Evolutionary conservation across 2,329 filamentous ascomycete species (phyloP), one percentile per base, ranked within the genome.

Genomic region (Tolypocladium cylindrosporum): DNA sequence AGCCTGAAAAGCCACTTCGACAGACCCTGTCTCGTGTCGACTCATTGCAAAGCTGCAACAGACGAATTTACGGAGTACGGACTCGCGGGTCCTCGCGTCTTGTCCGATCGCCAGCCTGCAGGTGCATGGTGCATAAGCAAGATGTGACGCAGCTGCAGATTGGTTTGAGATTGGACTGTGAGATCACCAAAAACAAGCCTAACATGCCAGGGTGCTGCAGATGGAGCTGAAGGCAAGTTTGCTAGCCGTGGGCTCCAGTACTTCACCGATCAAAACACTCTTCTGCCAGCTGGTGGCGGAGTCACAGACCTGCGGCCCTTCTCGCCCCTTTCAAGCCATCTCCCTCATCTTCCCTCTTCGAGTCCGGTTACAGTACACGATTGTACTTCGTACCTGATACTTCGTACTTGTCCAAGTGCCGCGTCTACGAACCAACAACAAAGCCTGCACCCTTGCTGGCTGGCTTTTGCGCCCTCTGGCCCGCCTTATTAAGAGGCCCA

Each of bases 391-490:
- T 8, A 31, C 10, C 21, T 24, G 24, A 14, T 27, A 16, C 24
- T 31, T 50, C 31, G 27, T 8, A 31, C 10, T n/a, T 50, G 7
- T 34, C 2, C 27, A 31, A 16, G 27, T 16, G 27, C 27, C 16
- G 7, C 27, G 10, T 21, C 24, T 7, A 31, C 45, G 27, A 48
- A 37, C 39, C 50, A 52, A 37, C 27, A 48, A 21, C 43, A 53
- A 45, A 24, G 37, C 37, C 43, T 42, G 24, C 52, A 34, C 52
- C 58, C 42, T 42, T 55, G 59, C 45, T 58, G 60, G 60, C 60
- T 62, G 58, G 53, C 41, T 62, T 60, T 61, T 60, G 61, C 61
- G 61, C 61, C 61, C 57, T 51, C 55, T 41, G 24, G 27, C 34
- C 45, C 55, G 41, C 31, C 45, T 55, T 31, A 40, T 37, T 40